These are phyloP conservation scores for Geotrichum fermentans DNA, from an alignment of 1,139 yeast species.

Conservation along the genomic window DNA sequence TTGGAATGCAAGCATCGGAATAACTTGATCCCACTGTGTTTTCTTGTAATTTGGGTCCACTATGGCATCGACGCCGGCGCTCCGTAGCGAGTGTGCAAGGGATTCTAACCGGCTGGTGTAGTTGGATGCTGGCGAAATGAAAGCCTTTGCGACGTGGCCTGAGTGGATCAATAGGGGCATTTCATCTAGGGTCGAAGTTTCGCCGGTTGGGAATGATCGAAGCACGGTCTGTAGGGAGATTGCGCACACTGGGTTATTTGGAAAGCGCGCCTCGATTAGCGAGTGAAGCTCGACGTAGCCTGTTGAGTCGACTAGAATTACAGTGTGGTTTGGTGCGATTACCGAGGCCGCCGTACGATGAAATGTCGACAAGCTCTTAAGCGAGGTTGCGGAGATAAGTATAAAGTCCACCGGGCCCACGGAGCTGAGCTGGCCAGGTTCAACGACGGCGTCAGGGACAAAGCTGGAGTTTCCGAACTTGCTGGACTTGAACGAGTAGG, in stretches of 20 bases:
- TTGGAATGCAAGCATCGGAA: conserved; percentile 72
- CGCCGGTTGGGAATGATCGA: conserved; percentile 17
- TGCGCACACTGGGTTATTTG: conserved; percentile 28
- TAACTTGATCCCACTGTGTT: conserved; percentile 77
- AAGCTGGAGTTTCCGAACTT: conserved; percentile 28
- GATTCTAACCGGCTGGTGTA: conserved; percentile 9
- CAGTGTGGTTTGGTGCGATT: conserved; percentile 28
- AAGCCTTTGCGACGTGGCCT: conserved; percentile 20
- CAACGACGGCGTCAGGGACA: conserved; percentile 14
- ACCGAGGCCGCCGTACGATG: conserved; percentile 15
- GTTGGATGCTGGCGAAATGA: conserved; percentile 21
- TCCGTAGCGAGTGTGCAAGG: conserved; percentile 3
- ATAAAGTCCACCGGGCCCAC: conserved; percentile 27
- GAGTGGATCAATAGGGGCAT: conserved; percentile 7
- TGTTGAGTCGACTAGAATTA: conserved; percentile 33
- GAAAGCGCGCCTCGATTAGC: conserved; percentile 28
- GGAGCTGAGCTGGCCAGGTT: conserved; percentile 10
- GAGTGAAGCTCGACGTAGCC: conserved; percentile 33
- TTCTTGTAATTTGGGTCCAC: conserved; percentile 17
- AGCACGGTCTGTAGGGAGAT: conserved; percentile 22
- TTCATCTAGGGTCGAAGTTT: conserved; percentile 10
- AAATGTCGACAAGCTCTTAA: conserved; percentile 26
- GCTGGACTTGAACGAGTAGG: conserved; percentile 24
- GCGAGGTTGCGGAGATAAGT: conserved; percentile 30
- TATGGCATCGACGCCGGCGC: conserved; percentile 8